These are phyloP conservation scores for Globisporangium barbulae DNA, from an alignment of 352 stramenopile genomes.

Conservation along the genomic window DNA sequence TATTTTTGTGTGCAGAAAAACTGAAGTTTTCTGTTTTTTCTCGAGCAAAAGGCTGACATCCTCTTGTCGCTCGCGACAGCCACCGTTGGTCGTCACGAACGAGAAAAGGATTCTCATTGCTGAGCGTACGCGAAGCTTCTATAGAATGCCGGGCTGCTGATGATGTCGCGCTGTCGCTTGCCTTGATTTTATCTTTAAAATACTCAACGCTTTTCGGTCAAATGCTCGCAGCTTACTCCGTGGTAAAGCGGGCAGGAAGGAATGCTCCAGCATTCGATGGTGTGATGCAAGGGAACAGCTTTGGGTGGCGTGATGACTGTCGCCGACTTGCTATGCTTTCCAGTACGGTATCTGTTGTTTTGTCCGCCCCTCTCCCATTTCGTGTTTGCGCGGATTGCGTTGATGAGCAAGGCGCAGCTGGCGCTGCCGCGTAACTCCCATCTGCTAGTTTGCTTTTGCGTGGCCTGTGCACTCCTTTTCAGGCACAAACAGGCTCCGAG, in stretches of 20 bases:
- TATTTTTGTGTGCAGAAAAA: neutral
- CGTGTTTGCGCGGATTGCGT: constrained; percentile 2
- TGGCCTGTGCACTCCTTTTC: neutral
- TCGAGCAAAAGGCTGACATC: neutral
- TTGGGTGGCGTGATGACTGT: neutral
- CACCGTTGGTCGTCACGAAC: too few species aligned
- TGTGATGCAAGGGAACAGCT: too few species aligned
- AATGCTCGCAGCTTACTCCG: too few species aligned
- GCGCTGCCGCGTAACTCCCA: constrained; percentile 4
- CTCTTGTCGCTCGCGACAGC: neutral
- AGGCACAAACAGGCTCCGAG: too few species aligned
- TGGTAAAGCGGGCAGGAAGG: too few species aligned
- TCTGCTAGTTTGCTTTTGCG: neutral
- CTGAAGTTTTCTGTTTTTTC: constrained; percentile 14
- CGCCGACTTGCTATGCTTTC: neutral
- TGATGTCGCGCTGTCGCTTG: too few species aligned
- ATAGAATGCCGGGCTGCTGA: too few species aligned
- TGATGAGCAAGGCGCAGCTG: neutral
- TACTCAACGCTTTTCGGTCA: too few species aligned
- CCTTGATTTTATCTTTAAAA: too few species aligned
- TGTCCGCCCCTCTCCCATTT: neutral
- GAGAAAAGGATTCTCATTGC: too few species aligned
- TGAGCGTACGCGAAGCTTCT: too few species aligned
- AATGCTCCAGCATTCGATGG: too few species aligned
- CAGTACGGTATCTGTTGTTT: neutral